These are phyloP conservation scores for Coemansia sp. DNA, from an alignment of 192 early-diverging fungal species.

Conservation along the genomic window DNA sequence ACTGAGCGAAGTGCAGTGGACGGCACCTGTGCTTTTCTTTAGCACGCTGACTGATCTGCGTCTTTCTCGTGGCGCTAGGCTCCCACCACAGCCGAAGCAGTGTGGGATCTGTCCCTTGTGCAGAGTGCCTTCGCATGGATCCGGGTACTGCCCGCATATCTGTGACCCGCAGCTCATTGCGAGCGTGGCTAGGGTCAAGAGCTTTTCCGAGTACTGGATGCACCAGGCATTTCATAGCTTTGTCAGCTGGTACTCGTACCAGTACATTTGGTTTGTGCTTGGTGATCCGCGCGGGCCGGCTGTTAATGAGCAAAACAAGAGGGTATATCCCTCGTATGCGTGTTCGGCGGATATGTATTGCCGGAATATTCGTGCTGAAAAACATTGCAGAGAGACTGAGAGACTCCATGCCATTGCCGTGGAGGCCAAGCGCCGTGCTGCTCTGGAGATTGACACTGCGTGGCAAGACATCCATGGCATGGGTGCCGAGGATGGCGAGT, in stretches of 20 bases:
- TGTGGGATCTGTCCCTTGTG: constrained; percentile 5
- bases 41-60: constrained; percentile 24
- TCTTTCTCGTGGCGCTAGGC: not conserved
- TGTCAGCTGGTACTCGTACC: constrained; percentile 30
- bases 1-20: not conserved
- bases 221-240: constrained; percentile 17
- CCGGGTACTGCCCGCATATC: constrained; percentile 20
- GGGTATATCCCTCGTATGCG: not conserved
- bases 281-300: not conserved
- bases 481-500: not conserved
- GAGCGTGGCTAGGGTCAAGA: not conserved
- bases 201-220: constrained; percentile 12
- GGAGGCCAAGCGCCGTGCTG: not conserved
- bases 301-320: not conserved
- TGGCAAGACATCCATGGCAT: not conserved
- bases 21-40: constrained; percentile 22
- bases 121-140: not conserved
- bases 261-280: constrained; percentile 45
- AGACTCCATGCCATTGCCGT: not conserved
- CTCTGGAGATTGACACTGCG: too few species aligned
- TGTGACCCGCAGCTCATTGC: constrained; percentile 5
- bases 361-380: not conserved
- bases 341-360: not conserved
- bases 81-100: constrained; percentile 14
- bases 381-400: not conserved